Base-by-base conservation (phyloP, 768 basidiomycete genomes). In the Leucocoprinus sp. region DNA sequence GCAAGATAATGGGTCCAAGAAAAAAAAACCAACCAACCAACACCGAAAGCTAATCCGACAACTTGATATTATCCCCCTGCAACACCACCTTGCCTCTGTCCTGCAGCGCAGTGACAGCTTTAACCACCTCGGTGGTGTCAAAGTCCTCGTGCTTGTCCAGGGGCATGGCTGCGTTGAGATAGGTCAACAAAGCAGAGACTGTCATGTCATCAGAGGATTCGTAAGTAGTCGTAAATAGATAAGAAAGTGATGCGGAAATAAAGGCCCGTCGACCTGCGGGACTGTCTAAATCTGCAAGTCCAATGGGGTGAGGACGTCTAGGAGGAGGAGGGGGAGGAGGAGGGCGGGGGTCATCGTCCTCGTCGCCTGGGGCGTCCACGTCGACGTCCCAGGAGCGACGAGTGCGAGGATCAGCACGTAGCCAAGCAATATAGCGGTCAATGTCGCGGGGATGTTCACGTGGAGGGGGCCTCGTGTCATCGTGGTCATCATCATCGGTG, bases 141-240 rank as follows among this genome's bases (percentile, higher is more conserved):
- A 84, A 88, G 52, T 88, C 84, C 64, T 87, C 84, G 56, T 85
- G 78, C 61, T 87, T 87, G 57, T 86, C 84, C 21, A 66, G 68
- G 3, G 85, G 85, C 65, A 87, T 75, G 4, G 83, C 83, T 2
- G 83, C 77, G 55, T 87, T 87, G 45, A 88, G 69, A 59, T 84
- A 85, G 3, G 79, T 72, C 26, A 88, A 64, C 19, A 88, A 65
- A 7, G 80, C 64, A 2, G 81, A 80, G 55, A 88, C 78, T 5
- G 75, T 75, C 65, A 88, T 67, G 50, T 84, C 81, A 61, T 87
- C 84, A 18, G 71, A 61, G 12, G 67, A 53, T 49, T 76, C 79
- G 61, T 84, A 84, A 19, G 85, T 84, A 37, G 80, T 78, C 39
- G 64, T 58, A 67, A 82, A 84, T 38, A 88, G 72, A 56, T 84